These are phyloP conservation scores for Malus sylvestris DNA, from an alignment of 306 rosid genomes.

Conservation along the genomic window DNA sequence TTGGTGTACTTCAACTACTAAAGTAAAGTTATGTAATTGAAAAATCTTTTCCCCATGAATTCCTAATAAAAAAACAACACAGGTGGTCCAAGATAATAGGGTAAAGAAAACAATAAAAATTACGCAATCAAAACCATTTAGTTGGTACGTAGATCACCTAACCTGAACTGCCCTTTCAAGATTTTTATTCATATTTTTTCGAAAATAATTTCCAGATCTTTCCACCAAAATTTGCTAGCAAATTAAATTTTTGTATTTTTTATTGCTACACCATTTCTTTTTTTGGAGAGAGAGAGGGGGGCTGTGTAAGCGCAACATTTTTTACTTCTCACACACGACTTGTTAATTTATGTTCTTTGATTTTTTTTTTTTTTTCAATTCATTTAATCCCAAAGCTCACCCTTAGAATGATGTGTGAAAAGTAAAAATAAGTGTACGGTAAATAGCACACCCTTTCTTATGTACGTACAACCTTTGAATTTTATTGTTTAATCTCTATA, in stretches of 20 bases:
- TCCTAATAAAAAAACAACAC: neutral
- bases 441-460: too few relatives aligned
- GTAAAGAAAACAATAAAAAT: neutral
- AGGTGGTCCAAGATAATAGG: conserved; percentile 13
- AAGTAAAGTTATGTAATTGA: neutral
- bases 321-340: too few relatives aligned
- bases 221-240: conserved; percentile 28
- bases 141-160: conserved; percentile 76
- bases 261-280: neutral
- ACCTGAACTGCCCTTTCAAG: conserved; percentile 62
- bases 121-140: conserved; percentile 42
- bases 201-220: neutral
- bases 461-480: neutral
- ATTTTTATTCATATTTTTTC: neutral
- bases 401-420: too few relatives aligned
- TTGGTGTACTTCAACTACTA: too few relatives aligned
- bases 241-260: conserved; percentile 5
- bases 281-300: too few relatives aligned
- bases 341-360: too few relatives aligned
- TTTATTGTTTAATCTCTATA: neutral
- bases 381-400: too few relatives aligned
- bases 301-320: too few relatives aligned
- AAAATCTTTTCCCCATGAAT: neutral
- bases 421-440: too few relatives aligned
- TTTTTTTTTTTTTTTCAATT: too few relatives aligned